Base-by-base conservation (phyloP, 1,284 basidiomycete species). In the Athelia sp. region DNA sequence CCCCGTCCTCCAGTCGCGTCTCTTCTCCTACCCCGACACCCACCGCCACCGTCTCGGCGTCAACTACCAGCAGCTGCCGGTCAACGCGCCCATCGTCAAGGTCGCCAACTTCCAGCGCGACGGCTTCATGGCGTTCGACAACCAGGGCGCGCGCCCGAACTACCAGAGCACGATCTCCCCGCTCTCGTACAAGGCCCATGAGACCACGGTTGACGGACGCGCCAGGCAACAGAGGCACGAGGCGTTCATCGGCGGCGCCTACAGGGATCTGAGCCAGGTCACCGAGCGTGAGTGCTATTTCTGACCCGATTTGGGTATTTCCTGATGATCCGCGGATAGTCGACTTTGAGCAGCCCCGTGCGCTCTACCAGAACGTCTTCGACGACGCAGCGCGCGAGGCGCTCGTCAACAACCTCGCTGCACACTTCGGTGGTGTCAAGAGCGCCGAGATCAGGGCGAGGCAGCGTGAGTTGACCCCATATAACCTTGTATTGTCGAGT, bases 21-120 rank as follows among this genome's bases (percentile, higher is more conserved):
- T 97, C 36, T 97, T 96, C 83, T 92, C 91, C 10, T 98, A 98
- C 77, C 90, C 93, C 3, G 94, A 97, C 67, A 91, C 94, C 8
- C 93, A 96, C 68, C 84, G 92, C 53, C 87, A 94, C 74, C 85
- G 86, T 62, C 82, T 93, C 43, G 91, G 92, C 34, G 59, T 69
- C 52, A 97, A 97, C 78, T 95, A 96, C 74, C 70, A 84, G 60
- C 91, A 96, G 64, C 73, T 98, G 13, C 93, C 93, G 3, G 87
- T 95, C 63, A 97, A 98, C 65, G 76, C 80, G n/a, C 85, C 90
- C 1, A 62, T 86, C 49, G 75, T 71, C 42, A 83, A 85, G 3
- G 71, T 90, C 42, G 80, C 82, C 51, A 95, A 94, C 80, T 96
- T 95, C 87, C 92, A 90, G 67, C 84, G 88, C 43, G 87, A 84